Conservation (phyloP, 2,329 filamentous ascomycete species). For the Paecilomyces fulvus region DNA sequence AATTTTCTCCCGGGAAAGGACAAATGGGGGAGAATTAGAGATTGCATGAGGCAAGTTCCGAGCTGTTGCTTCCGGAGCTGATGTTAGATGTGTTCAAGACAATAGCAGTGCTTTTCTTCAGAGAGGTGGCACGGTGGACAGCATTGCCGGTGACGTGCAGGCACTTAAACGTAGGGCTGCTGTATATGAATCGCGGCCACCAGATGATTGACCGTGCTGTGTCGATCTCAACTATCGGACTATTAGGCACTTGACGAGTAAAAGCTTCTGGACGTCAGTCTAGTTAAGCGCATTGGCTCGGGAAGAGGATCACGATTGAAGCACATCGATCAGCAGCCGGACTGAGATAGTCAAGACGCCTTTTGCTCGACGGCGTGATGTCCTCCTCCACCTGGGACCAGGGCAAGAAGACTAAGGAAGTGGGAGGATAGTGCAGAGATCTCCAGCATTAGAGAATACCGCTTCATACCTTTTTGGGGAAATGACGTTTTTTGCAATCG, state of each 20-base stretch:
- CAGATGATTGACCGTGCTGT: neutral
- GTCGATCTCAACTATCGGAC: constrained; percentile 1
- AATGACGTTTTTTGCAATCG: constrained; percentile 5
- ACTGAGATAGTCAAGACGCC: neutral
- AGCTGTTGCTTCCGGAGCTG: neutral
- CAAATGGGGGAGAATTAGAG: constrained; percentile 31
- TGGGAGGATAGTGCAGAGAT: neutral
- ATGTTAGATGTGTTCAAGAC: constrained; percentile 3
- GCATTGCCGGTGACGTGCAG: neutral
- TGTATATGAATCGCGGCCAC: neutral
- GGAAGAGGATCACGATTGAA: neutral
- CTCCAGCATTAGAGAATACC: constrained; percentile 1
- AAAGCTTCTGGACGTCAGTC: neutral
- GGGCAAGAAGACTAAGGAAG: neutral
- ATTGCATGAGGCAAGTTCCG: constrained; percentile 27
- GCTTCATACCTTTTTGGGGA: constrained; percentile 1
- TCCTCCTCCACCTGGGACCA: neutral
- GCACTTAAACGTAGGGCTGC: neutral
- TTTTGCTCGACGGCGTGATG: neutral
- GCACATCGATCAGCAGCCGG: neutral
- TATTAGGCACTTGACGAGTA: neutral
- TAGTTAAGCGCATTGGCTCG: neutral
- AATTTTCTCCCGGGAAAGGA: constrained; percentile 29
- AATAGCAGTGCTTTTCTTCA: neutral
- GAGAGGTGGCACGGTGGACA: neutral